Conservation (phyloP, 768 basidiomycete species). For the Kwoniella pini region DNA sequence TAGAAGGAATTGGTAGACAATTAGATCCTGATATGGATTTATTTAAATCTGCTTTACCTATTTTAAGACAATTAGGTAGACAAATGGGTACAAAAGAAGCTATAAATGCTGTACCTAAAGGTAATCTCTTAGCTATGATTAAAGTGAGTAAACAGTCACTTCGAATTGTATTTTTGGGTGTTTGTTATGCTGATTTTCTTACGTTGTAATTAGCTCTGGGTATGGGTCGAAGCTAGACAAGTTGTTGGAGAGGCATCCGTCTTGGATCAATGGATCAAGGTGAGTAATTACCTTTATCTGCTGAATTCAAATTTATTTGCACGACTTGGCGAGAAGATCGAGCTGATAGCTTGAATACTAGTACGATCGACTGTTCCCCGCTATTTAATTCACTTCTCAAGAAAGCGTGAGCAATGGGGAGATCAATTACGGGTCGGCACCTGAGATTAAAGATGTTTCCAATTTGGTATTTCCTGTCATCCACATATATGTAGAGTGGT, state of each 20-base stretch:
- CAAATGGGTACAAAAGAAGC: constrained; percentile 80
- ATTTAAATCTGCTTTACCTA: constrained; percentile 93
- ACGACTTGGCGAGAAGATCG: no score
- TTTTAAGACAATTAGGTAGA: constrained; percentile 83
- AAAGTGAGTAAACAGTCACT: constrained; percentile 63
- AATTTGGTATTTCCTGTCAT: no score
- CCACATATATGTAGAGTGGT: no score
- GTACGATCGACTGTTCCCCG: constrained; percentile 24
- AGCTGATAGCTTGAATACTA: not conserved
- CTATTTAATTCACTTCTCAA: constrained; percentile 3
- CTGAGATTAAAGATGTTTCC: no score
- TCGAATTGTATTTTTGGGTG: not conserved
- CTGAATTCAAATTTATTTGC: not conserved
- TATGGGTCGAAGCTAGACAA: constrained; percentile 88
- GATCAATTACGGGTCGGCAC: no score
- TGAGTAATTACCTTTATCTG: not conserved
- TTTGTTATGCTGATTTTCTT: not conserved
- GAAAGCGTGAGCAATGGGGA: no score
- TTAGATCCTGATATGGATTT: constrained; percentile 88
- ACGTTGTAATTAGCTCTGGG: constrained; percentile 67
- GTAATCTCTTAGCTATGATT: constrained; percentile 78
- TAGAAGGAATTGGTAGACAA: constrained; percentile 95
- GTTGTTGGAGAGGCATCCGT: constrained; percentile 73
- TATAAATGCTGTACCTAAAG: constrained; percentile 64
- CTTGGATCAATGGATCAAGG: constrained; percentile 79